A percentile compares a stretch with the other conserved stretches of the same genome.
Evolutionary conservation across 805 yeast genomes (phyloP).

Genomic region (Candida loeiensis): DNA sequence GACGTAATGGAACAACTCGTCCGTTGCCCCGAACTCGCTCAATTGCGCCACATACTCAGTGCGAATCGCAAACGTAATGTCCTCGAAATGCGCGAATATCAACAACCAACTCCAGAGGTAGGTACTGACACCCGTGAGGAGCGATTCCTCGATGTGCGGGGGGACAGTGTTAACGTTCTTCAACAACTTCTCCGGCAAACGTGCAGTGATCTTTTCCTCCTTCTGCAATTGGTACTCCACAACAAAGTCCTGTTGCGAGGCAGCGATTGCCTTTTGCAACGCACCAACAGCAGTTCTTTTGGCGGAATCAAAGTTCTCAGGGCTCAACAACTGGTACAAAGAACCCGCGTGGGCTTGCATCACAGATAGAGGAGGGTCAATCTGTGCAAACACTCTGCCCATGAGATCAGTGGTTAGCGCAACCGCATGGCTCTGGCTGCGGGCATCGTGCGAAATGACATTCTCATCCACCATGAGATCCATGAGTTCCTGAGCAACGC

Average conservation of each 20-base stretch:
- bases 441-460: conserved; percentile 15
- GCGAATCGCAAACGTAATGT: conserved; percentile 62
- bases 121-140: conserved; percentile 21
- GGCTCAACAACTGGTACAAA: conserved; percentile 32
- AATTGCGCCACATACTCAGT: conserved; percentile 58
- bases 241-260: conserved; percentile 54
- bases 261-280: conserved; percentile 39
- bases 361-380: conserved; percentile 23
- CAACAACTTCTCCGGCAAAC: conserved; percentile 33
- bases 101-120: conserved; percentile 71
- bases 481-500: conserved; percentile 40
- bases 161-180: conserved; percentile 4
- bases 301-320: conserved; percentile 18
- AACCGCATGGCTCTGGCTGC: conserved; percentile 27
- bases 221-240: conserved; percentile 58
- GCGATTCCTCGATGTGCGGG: conserved; percentile 18
- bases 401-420: conserved; percentile 34
- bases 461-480: conserved; percentile 37
- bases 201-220: conserved; percentile 23
- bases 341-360: conserved; percentile 30
- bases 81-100: conserved; percentile 56
- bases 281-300: conserved; percentile 44
- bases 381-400: conserved; percentile 23
- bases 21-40: conserved; percentile 42
- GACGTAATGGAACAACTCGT: conserved; percentile 49